Evolutionary conservation across 768 basidiomycete species (phyloP), one percentile per base, ranked within the genome.

Genomic region (Candolleomyces eurysporus): DNA sequence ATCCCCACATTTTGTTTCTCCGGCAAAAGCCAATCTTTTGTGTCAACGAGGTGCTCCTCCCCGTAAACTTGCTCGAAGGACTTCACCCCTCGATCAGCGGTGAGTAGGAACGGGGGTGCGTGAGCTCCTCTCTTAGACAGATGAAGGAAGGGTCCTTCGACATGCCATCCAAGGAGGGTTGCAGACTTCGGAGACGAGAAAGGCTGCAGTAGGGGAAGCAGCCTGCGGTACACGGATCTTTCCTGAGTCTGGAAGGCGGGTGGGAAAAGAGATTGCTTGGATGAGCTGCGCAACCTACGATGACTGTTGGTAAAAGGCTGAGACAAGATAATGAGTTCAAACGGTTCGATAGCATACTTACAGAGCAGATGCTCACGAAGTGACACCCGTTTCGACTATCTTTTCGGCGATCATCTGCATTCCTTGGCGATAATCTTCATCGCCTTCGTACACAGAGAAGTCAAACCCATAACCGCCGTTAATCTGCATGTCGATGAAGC

Each of bases 391-490:
- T 75, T 94, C 90, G 19, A 88, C 82, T 49, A 96, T 91, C 65
- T 85, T 83, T 73, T 85, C 84, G 7, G 92, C 88, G 39, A 94
- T 84, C 62, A 78, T 76, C 68, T 83, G 82, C 72, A 96, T 76
- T 19, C 92, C 91, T 22, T 81, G 66, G 26, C 79, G 76, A 73
- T 96, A 96, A 6, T 75, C 76, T 42, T 85, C 89, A 68, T 88
- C 81, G 30, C 82, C 84, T 40, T 90, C 86, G 66, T 89, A 92
- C 17, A 93, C 84, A 13, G 92, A 93, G 68, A 94, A 94, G 72
- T 94, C 92, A 68, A 93, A 91, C 32, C 88, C 87, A 70, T 92
- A 94, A 5, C 87, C 94, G 40, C 94, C 94, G 64, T 96, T 96
- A 63, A 96, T 88, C 68, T 96, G 94, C 17, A 90, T 85, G 74